phyloP scores from a whole-genome alignment of 1,139 yeast genomes.

The Torulaspora globosa region DNA sequence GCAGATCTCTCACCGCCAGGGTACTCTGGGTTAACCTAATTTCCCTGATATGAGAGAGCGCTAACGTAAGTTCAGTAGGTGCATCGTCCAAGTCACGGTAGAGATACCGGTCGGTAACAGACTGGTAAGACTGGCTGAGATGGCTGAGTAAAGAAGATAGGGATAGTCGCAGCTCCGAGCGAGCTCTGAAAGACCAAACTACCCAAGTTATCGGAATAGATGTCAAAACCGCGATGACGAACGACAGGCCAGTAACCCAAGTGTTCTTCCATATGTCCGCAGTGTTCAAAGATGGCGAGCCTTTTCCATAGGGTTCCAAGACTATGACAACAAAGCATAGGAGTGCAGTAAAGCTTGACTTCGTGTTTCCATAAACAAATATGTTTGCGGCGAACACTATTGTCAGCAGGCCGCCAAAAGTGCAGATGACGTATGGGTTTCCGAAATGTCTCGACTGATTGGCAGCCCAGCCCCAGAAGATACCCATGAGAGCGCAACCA shows the following conservation, averaged over 20 bases:
- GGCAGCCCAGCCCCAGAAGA: conserved; percentile 47
- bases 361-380: conserved; percentile 37
- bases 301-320: conserved; percentile 32
- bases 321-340: conserved; percentile 43
- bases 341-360: conserved; percentile 44
- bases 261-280: conserved; percentile 38
- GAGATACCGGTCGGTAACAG: conserved; percentile 46
- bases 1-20: conserved; percentile 40
- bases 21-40: conserved; percentile 46
- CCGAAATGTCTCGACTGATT: conserved; percentile 40
- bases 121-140: conserved; percentile 45
- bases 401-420: conserved; percentile 40
- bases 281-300: conserved; percentile 19
- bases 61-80: conserved; percentile 44
- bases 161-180: conserved; percentile 42
- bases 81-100: conserved; percentile 46
- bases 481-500: conserved; percentile 40
- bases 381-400: conserved; percentile 39
- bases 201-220: conserved; percentile 44
- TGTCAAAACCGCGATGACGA: conserved; percentile 40
- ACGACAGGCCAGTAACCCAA: conserved; percentile 42
- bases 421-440: conserved; percentile 41
- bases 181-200: conserved; percentile 48
- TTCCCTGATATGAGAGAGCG: conserved; percentile 45
- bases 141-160: conserved; percentile 41